These are phyloP conservation scores for Pulveroboletus sp. DNA, from an alignment of 768 basidiomycete species.

Conservation along the genomic window DNA sequence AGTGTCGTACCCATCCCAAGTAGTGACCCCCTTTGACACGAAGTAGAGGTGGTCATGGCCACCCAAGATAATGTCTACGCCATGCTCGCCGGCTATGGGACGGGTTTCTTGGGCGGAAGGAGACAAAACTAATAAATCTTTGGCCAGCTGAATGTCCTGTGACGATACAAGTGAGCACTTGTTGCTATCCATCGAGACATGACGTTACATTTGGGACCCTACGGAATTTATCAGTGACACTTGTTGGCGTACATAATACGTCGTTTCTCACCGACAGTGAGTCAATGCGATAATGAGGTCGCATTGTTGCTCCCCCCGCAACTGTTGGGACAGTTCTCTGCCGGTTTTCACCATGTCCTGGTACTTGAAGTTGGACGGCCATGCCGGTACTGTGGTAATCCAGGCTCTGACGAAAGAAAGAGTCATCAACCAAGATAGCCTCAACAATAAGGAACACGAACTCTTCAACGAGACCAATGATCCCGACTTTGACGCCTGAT, in stretches of 20 bases:
- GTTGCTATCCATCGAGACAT: no score
- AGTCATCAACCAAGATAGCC: neutral
- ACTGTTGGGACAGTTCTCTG: constrained; percentile 59
- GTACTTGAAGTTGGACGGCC: constrained; percentile 74
- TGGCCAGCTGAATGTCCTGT: constrained; percentile 67
- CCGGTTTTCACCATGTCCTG: constrained; percentile 69
- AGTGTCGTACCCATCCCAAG: constrained; percentile 62
- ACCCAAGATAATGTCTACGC: constrained; percentile 76
- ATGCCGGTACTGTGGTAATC: constrained; percentile 81
- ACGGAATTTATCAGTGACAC: no score
- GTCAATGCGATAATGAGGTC: constrained; percentile 83
- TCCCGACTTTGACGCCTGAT: no score
- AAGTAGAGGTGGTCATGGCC: constrained; percentile 86
- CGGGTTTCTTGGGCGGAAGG: constrained; percentile 44
- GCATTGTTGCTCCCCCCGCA: constrained; percentile 68
- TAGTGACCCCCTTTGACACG: constrained; percentile 56
- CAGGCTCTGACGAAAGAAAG: no score
- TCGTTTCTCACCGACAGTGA: no score
- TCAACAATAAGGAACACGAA: neutral
- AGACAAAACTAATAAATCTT: constrained; percentile 55
- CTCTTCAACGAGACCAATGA: no score
- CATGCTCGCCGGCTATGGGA: constrained; percentile 53
- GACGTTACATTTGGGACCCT: constrained; percentile 20
- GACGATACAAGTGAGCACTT: neutral
- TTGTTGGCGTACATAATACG: no score